A percentile compares a stretch with the other conserved stretches of the same genome.
These are phyloP conservation scores for Apophysomyces variabilis DNA, from an alignment of 371 early-diverging fungal species.

Conservation along the genomic window DNA sequence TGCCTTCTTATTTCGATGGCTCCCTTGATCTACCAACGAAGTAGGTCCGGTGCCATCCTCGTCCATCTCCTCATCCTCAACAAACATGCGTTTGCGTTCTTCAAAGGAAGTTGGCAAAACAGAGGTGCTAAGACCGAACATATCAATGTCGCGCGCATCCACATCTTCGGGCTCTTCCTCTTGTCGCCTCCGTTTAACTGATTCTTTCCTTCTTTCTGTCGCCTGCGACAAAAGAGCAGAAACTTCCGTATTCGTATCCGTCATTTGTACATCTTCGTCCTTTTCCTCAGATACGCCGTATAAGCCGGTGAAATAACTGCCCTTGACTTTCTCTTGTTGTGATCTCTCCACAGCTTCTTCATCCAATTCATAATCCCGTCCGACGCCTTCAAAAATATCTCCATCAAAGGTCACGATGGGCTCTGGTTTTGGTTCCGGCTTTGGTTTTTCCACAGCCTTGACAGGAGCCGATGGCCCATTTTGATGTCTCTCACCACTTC, in stretches of 20 bases:
- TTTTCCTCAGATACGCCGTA: conserved; percentile 27
- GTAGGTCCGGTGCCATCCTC: conserved; percentile 44
- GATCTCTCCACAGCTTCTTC: conserved; percentile 24
- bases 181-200: conserved; percentile 17
- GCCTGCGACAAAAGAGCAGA: conserved; percentile 19
- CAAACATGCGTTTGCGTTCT: conserved; percentile 34
- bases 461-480: conserved; percentile 17
- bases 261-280: conserved; percentile 20
- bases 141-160: conserved; percentile 52
- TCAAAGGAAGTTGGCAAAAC: conserved; percentile 54
- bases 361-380: conserved; percentile 75
- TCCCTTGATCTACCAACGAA: conserved; percentile 70
- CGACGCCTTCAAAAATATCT: conserved; percentile 91
- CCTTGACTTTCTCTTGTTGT: background rate
- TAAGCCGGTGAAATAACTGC: conserved; percentile 34
- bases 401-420: conserved; percentile 50
- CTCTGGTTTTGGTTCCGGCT: conserved; percentile 29
- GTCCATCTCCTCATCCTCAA: conserved; percentile 56
- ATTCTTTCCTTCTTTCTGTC: conserved; percentile 15
- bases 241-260: conserved; percentile 10
- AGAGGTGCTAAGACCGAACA: conserved; percentile 47
- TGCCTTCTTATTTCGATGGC: conserved; percentile 68
- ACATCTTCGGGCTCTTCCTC: conserved; percentile 31
- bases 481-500: conserved; percentile 39
- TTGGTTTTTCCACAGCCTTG: conserved; percentile 40